Evolutionary conservation across 2,329 filamentous ascomycete genomes (phyloP), one percentile per base, ranked within the genome.

Genomic region (Trichoderma breve): DNA sequence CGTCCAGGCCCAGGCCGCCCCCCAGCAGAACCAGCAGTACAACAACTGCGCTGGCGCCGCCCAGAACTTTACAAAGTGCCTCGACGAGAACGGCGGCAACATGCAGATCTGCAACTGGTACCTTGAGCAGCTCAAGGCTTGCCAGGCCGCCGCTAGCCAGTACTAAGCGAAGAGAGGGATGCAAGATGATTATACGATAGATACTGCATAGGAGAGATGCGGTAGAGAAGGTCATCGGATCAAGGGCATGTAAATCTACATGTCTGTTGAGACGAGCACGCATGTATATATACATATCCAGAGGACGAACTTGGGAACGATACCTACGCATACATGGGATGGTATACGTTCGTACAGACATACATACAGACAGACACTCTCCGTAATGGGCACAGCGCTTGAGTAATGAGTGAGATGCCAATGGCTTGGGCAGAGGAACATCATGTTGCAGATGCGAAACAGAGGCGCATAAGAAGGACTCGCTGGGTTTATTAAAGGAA

Each of bases 91-190:
- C 83, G 86, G 90, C 81, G 96, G 96, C 77, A 94, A 96, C 84
- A 90, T 99, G 92, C 91, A 92, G 81, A 97, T 98, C 81, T 99
- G 96, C 86, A 92, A 93, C 76, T 99, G 95, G 95, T 99, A 99
- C 83, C 86, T 99, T 78, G 96, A 99, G 83, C 95, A 99, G 89
- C 87, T 99, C 83, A 95, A 95, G 88, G 92, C 93, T 71, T 95
- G 93, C 87, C 93, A 95, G 86, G 85, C 89, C 75, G 92, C 93
- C 77, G 91, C 93, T 70, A 89, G 86, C 83, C 89, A 86, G 77
- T 93, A 93, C 84, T 93, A 90, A 81, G 60, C 57, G 21, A 21
- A 60, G 43, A n/a, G 24, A 66, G 18, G 6, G 32, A 21, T 51
- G 6, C 43, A 1, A 51, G 18, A 67, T 28, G 30, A 39, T 26